A percentile compares a stretch with the other conserved stretches of the same genome.
Evolutionary conservation across 2,329 filamentous ascomycete species (phyloP).

Genomic region (Xenoacremonium recifei): DNA sequence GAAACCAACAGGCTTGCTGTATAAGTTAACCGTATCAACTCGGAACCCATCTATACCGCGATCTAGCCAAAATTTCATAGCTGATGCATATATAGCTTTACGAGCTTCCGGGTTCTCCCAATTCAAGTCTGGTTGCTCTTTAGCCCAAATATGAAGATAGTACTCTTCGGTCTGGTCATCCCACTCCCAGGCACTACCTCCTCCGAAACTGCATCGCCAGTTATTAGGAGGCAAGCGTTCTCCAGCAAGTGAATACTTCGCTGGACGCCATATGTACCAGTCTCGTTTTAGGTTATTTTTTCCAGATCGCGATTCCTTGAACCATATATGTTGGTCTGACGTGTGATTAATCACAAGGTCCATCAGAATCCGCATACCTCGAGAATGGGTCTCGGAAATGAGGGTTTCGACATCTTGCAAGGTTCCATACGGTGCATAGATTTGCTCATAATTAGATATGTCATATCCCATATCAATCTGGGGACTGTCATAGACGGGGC

Average conservation of each 20-base stretch:
- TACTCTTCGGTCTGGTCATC: constrained; percentile 73
- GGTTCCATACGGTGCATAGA: constrained; percentile 65
- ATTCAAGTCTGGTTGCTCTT: constrained; percentile 80
- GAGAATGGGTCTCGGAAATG: constrained; percentile 56
- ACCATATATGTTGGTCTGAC: constrained; percentile 70
- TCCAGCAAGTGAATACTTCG: constrained; percentile 53
- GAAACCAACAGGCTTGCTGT: constrained; percentile 60
- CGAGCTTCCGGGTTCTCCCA: constrained; percentile 72
- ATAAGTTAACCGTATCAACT: constrained; percentile 74
- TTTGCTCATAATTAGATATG: constrained; percentile 64
- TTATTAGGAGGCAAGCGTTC: constrained; percentile 71
- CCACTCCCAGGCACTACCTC: constrained; percentile 65
- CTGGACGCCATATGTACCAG: constrained; percentile 64
- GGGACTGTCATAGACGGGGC: constrained; percentile 63
- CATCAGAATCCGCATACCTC: constrained; percentile 69
- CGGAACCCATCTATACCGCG: constrained; percentile 71
- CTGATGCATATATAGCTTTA: constrained; percentile 66
- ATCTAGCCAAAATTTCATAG: constrained; percentile 78
- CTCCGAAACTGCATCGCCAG: constrained; percentile 64
- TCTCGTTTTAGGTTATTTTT: constrained; percentile 52
- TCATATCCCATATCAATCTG: constrained; percentile 72
- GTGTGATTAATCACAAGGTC: constrained; percentile 81
- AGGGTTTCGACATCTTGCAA: constrained; percentile 63
- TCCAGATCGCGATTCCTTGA: constrained; percentile 62
- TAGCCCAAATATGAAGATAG: constrained; percentile 73